Conservation (phyloP, 257 asterid species). For the Salvia rosmarinus region DNA sequence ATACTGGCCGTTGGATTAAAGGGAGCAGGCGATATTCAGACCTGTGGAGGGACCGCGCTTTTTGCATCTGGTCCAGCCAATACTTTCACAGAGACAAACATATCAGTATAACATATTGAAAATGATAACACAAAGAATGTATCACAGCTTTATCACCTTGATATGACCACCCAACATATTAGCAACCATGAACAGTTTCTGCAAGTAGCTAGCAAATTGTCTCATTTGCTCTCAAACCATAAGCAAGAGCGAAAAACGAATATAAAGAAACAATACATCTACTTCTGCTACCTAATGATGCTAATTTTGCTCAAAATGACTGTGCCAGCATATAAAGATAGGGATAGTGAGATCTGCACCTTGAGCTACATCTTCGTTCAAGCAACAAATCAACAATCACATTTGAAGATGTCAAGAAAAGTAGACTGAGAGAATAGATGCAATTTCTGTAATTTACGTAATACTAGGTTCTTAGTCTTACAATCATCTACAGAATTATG, state of each 20-base stretch:
- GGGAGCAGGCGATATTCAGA: neutral
- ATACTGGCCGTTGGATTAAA: conserved; percentile 18
- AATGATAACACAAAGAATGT: conserved; percentile 6
- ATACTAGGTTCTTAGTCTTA: conserved; percentile 8
- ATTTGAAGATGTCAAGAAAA: neutral
- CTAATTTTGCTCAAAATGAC: conserved; percentile 10
- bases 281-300: conserved; percentile 10
- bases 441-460: neutral
- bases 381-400: conserved; percentile 15
- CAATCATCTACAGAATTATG: neutral
- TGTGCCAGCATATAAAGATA: neutral
- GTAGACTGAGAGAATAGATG: neutral
- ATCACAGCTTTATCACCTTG: conserved; percentile 26
- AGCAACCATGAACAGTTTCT: conserved; percentile 16
- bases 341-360: neutral
- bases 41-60: conserved; percentile 19
- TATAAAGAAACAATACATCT: neutral
- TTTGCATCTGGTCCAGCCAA: conserved; percentile 25
- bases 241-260: neutral
- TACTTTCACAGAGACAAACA: conserved; percentile 7
- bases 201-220: conserved; percentile 29
- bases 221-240: conserved; percentile 23
- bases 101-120: conserved; percentile 26
- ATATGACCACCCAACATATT: conserved; percentile 33
- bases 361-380: no score